Conservation (phyloP, 129 eudicot species). For the Chrysanthemum lavandulifolium region DNA sequence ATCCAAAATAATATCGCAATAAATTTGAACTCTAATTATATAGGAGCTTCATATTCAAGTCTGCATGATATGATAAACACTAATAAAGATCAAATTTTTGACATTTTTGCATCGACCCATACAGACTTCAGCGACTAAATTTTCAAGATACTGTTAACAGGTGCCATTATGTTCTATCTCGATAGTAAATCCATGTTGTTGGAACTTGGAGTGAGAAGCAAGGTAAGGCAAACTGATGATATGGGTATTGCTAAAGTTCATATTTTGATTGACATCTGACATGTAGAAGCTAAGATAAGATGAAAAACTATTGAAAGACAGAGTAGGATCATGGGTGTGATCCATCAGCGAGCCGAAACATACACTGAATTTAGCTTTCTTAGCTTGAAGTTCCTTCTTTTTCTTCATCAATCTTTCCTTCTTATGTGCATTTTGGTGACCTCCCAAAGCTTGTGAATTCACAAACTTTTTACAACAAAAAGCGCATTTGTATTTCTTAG, state of each 20-base stretch:
- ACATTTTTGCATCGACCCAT: slow-evolving; percentile 2
- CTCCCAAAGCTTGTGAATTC: slow-evolving; percentile 44
- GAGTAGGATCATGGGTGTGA: slow-evolving; percentile 24
- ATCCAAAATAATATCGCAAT: neutral
- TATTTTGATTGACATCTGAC: slow-evolving; percentile 12
- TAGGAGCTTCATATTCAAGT: neutral
- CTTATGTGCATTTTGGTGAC: slow-evolving; percentile 45
- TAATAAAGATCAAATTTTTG: slow-evolving; percentile 10
- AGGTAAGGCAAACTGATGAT: slow-evolving; percentile 12
- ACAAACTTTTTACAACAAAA: slow-evolving; percentile 38
- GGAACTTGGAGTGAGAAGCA: slow-evolving; percentile 25
- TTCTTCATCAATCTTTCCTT: slow-evolving; percentile 38
- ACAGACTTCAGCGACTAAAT: slow-evolving; percentile 15
- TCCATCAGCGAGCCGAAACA: slow-evolving; percentile 17
- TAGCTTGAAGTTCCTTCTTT: slow-evolving; percentile 35
- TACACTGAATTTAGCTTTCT: slow-evolving; percentile 33
- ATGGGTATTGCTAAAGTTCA: slow-evolving; percentile 28
- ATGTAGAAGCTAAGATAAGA: slow-evolving; percentile 31
- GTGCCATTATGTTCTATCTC: slow-evolving; percentile 20
- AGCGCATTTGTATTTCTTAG: slow-evolving; percentile 34
- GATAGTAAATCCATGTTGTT: slow-evolving; percentile 15
- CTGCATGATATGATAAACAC: neutral
- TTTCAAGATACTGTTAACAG: neutral
- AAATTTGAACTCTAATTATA: neutral
- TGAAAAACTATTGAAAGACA: slow-evolving; percentile 20